A percentile compares a stretch with the other conserved stretches of the same genome.
Conservation (phyloP, 306 rosid genomes). For the Acacia crassicarpa region DNA sequence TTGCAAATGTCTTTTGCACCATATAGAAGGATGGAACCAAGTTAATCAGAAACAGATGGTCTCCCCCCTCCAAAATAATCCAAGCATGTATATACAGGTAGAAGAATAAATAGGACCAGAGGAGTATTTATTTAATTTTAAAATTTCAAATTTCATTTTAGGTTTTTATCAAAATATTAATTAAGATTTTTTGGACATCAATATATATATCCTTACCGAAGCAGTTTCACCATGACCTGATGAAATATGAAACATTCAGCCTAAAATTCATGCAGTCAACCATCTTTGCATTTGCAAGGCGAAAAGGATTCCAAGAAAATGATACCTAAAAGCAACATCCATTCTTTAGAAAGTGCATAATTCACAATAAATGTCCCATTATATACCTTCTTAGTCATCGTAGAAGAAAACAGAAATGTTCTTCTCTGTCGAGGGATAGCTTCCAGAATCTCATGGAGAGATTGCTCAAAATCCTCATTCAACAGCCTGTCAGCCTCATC, state of each 20-base stretch:
- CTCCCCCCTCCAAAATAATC: background rate
- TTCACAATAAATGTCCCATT: background rate
- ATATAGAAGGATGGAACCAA: background rate
- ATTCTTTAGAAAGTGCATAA: background rate
- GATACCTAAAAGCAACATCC: background rate
- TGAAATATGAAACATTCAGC: background rate
- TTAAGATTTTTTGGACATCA: too few relatives aligned
- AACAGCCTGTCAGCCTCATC: slow-evolving; percentile 94
- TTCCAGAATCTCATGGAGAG: slow-evolving; percentile 75
- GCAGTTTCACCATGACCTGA: background rate
- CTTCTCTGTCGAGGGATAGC: slow-evolving; percentile 73
- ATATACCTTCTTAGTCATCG: slow-evolving; percentile 92
- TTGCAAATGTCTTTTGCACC: background rate
- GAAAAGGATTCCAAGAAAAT: background rate
- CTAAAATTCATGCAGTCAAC: background rate
- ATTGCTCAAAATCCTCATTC: slow-evolving; percentile 83
- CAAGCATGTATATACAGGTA: background rate
- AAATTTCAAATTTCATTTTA: too few relatives aligned
- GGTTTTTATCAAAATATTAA: too few relatives aligned
- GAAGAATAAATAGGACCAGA: background rate
- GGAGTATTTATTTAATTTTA: too few relatives aligned
- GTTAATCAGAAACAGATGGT: background rate
- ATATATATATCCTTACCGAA: too few relatives aligned
- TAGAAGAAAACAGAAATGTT: slow-evolving; percentile 94
- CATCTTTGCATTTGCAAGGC: background rate